Evolutionary conservation across 495 filamentous ascomycete genomes (phyloP).

Genomic region (Penicillium psychrofluorescens): DNA sequence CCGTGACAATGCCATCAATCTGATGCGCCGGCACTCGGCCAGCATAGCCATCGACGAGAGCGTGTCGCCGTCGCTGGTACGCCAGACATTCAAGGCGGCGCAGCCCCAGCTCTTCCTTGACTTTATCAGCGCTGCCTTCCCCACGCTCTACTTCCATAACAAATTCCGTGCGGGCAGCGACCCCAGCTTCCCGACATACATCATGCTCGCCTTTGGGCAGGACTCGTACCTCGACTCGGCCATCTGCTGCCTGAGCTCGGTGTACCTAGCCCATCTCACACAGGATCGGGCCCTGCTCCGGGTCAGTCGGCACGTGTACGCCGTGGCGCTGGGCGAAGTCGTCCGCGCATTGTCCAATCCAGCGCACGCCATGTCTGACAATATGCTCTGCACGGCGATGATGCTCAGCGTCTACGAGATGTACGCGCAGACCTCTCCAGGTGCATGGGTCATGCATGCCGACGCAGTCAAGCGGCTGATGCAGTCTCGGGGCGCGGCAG

Average conservation of each 20-base stretch:
- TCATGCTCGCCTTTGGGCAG: slow-evolving; percentile 15
- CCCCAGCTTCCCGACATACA: slow-evolving; percentile 17
- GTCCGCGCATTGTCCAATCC: slow-evolving; percentile 14
- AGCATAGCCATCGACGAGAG: slow-evolving; percentile 11
- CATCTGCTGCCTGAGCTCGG: slow-evolving; percentile 22
- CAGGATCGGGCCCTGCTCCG: slow-evolving; percentile 15
- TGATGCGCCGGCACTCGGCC: slow-evolving; percentile 19
- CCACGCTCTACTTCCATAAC: slow-evolving; percentile 27
- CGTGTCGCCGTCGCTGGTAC: slow-evolving; percentile 17
- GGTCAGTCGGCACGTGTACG: slow-evolving; percentile 24
- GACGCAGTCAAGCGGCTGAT: slow-evolving; percentile 24
- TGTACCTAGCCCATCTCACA: slow-evolving; percentile 21
- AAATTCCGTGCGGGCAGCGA: slow-evolving; percentile 19
- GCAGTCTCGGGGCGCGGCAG: slow-evolving; percentile 15
- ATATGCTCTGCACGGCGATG: slow-evolving; percentile 26
- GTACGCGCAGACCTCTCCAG: slow-evolving; percentile 23
- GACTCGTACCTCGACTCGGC: slow-evolving; percentile 22
- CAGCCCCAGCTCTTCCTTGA: slow-evolving; percentile 20
- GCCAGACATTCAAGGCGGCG: slow-evolving; percentile 13
- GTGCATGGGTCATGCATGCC: slow-evolving; percentile 26
- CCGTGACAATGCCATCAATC: slow-evolving; percentile 16
- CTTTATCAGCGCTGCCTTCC: slow-evolving; percentile 24
- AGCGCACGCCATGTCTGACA: slow-evolving; percentile 18
- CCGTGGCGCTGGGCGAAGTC: slow-evolving; percentile 15
- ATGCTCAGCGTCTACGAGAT: slow-evolving; percentile 33